Evolutionary conservation across 129 eudicot genomes (phyloP), one percentile per base, ranked within the genome.

Genomic region (Tagetes patula): DNA sequence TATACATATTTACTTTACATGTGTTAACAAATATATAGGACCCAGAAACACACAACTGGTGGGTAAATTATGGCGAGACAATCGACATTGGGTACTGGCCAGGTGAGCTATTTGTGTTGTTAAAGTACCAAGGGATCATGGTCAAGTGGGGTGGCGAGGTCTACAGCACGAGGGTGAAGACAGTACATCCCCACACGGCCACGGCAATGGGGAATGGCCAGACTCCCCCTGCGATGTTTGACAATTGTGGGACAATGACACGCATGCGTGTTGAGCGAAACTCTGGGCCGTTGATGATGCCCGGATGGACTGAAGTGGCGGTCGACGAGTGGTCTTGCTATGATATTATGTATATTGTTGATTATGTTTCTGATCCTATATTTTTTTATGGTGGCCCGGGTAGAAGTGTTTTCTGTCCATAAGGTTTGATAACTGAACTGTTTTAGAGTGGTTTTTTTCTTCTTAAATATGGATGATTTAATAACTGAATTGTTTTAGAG

Each of bases 371-470:
- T 20, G 97, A 91, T 67, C 96, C 97, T 69, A 81, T 86, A 58
- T 82, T 91, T 40, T 88, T 69, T 67, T 91, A 77, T 79, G 97
- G 97, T 61, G 97, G 97, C 14, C 96, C 97, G 3, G 95, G 92
- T 40, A 91, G 90, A 80, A 89, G 69, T 50, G 31, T 60, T 0
- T 39, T 46, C 74, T 84, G 85, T 67, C 85, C 85, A 8, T 84
- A 78, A 55, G 52, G n/a, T 46, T 8, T 8, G 2, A 3, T 46
- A 46, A 46, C 10, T 46, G 4, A 46, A 13, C 10, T 46, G 8
- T 46, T 12, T 46, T 46, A 3, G 11, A 7, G 50, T 46, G 2
- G 50, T 46, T 12, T 46, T 46, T 46, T 8, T 42, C 46, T 42
- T 20, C 27, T 20, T 20, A 20, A 20, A 20, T 20, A 20, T 20